Percentiles rank a stretch among this genome's conserved stretches.
Evolutionary conservation across 495 filamentous ascomycete genomes (phyloP).

Genomic region (Podospora anserina): DNA sequence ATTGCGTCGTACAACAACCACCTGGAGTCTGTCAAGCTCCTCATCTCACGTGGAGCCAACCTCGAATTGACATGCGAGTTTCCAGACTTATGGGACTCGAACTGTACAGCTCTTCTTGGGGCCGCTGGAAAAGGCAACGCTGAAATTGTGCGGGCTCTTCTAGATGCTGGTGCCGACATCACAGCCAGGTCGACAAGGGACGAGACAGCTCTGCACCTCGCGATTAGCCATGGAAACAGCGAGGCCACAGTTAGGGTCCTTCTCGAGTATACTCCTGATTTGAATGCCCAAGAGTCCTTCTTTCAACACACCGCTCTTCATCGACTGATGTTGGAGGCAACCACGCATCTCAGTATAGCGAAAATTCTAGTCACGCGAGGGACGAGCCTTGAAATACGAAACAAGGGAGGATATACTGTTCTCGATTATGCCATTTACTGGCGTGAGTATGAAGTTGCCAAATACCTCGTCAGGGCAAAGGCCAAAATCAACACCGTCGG

Average conservation of each 20-base stretch:
- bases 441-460: neutral
- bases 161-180: neutral
- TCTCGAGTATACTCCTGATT: neutral
- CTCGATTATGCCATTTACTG: neutral
- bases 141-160: neutral
- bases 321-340: neutral
- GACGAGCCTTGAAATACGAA: neutral
- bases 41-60: neutral
- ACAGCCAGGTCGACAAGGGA: neutral
- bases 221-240: neutral
- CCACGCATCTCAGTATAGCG: neutral
- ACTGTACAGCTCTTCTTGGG: neutral
- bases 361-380: neutral
- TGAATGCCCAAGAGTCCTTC: neutral
- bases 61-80: neutral
- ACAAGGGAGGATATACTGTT: neutral
- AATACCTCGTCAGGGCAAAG: neutral
- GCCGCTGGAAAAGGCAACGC: neutral
- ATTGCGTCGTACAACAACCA: neutral
- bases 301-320: neutral
- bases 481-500: neutral
- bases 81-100: neutral
- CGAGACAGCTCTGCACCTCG: neutral
- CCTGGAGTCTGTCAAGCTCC: neutral
- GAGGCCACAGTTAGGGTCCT: neutral